Base-by-base conservation (phyloP, 75 land plant genomes). In the Chamaecyparis obtusa region DNA sequence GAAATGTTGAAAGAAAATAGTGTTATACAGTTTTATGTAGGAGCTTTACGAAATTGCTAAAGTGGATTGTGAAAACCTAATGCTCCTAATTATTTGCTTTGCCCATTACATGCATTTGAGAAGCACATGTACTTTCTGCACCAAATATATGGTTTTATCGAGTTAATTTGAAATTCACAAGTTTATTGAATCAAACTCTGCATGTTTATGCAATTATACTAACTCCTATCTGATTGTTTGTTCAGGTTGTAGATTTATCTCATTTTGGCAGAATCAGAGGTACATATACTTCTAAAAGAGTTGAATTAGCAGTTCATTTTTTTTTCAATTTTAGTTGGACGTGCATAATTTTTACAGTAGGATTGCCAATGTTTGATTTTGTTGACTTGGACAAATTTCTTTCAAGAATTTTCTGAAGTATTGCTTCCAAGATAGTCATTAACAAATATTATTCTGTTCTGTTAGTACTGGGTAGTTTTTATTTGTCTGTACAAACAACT, bases 231-330 rank as follows among this genome's bases (percentile, higher is more conserved):
- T 27, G 13, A 13, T 85, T 88, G 36, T 27, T 84, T 80, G 16
- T 46, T 44, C 90, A 96, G 97, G 97, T 96, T 83, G 91, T 88
- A 56, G 94, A 96, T 69, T 93, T 96, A 88, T 93, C 97, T 41
- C 93, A 96, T 79, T 92, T 92, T 89, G 97, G 97, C 17, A 91
- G 97, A 83, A 87, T 96, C 85, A 89, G 97, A 90, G 96, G 97
- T 96, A 89, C 67, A 16, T 35, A 41, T 46, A 5, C 9, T 44
- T 44, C 43, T 7, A 43, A 43, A 41, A 21, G n/a, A 79, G 2
- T 5, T 41, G 30, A 55, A 32, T n/a, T 84, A 32, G 9, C 8
- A 51, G 2, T n/a, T n/a, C n/a, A 16, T 84, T 1, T 84, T 51
- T 17, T 30, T 44, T 27, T 83, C 3, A 1, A n/a, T 10, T 19